A percentile compares a stretch with the other conserved stretches of the same genome.
phyloP scores from a whole-genome alignment of 176 grass and related monocot species.

The Saccharum spontaneum region DNA sequence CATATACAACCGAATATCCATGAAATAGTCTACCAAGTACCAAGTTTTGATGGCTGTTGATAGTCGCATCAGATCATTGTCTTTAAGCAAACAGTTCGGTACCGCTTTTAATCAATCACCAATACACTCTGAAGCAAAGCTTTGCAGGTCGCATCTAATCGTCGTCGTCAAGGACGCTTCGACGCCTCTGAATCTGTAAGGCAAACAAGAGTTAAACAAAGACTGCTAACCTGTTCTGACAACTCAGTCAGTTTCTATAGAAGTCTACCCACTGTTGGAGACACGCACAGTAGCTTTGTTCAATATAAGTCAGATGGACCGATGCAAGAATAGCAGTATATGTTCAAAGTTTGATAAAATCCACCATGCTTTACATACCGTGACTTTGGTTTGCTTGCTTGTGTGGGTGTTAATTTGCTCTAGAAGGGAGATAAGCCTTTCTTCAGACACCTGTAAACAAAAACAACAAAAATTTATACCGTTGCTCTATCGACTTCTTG shows the following conservation, averaged over 20 bases:
- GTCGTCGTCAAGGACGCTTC: slow-evolving; percentile 75
- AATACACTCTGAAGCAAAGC: background rate
- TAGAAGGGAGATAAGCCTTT: slow-evolving; percentile 79
- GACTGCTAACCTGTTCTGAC: background rate
- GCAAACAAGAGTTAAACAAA: slow-evolving; percentile 11
- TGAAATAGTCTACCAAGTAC: background rate
- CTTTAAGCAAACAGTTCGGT: slow-evolving; percentile 3
- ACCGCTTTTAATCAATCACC: background rate
- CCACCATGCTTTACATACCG: slow-evolving; percentile 49
- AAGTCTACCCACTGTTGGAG: background rate
- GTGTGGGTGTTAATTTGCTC: slow-evolving; percentile 89
- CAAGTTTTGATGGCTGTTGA: background rate
- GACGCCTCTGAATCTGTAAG: slow-evolving; percentile 80
- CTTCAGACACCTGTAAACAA: slow-evolving; percentile 75
- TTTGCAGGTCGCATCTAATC: slow-evolving; percentile 43
- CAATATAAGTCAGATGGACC: background rate
- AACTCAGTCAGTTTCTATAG: background rate
- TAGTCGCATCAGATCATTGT: background rate
- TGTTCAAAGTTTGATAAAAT: background rate
- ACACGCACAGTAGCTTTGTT: background rate
- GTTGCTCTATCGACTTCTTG: background rate
- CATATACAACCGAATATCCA: slow-evolving; percentile 32
- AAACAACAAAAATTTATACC: background rate
- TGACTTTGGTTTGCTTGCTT: slow-evolving; percentile 85
- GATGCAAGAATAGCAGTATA: background rate